Base-by-base conservation (phyloP, 2,329 filamentous ascomycete species). In the Gaeumannomyces sp. region DNA sequence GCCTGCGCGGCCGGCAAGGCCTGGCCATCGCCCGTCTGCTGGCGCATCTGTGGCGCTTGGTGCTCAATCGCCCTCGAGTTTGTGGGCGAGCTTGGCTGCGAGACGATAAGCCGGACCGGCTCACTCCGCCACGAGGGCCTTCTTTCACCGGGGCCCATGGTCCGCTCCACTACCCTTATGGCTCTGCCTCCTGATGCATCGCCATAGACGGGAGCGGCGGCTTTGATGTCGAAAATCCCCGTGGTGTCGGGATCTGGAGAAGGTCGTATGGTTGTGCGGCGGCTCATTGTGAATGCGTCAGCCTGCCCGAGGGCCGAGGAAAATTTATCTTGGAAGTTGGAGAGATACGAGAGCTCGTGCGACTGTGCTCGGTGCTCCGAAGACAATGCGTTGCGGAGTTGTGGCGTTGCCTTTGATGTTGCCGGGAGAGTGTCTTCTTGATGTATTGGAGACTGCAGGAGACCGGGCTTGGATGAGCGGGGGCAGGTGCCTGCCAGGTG, bases 221-320 rank as follows among this genome's bases (percentile, higher is more conserved):
- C 57, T 8, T 28, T 28, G 57, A 6, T 31, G 57, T 28, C 57
- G 25, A 73, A 59, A 31, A 59, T 59, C 3, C 57, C 25, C 19
- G 57, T 59, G 25, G 28, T 59, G 25, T 59, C 57, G 57, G 57
- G 57, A 29, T 59, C 28, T 28, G 25, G 57, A 29, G 27, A 28
- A 11, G 38, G 57, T 29, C 27, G 25, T 2, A 10, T 19, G 16
- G 6, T 27, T 13, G 11, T 1, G 38, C 7, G 16, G 16, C 38
- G 38, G 13, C 38, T 4, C 22, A 53, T 53, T 53, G 1, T 53
- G 22, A 22, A 14, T 50, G 45, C 22, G 16, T 14, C 45, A 2
- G 45, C 22, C 45, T 22, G 22, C 22, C 45, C 5, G 38, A 45
- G 4, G 16, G 14, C 14, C 38, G 16, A 19, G 16, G 7, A 19